Conservation (phyloP, 306 rosid species). For the Ceratonia siliqua region DNA sequence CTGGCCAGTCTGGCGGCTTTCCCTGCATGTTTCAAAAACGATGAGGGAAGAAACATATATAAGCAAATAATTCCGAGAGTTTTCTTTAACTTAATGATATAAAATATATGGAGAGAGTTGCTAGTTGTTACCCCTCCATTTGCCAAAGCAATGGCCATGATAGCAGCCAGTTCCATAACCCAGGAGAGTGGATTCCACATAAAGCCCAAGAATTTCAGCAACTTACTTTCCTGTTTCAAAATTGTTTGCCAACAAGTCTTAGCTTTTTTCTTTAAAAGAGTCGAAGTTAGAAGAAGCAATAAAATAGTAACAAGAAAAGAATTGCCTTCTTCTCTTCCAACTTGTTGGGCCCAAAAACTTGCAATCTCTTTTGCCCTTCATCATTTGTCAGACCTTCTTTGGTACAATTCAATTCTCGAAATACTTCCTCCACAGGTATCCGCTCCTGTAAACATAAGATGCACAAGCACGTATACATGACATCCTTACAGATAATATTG, state of each 20-base stretch:
- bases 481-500: too few species aligned
- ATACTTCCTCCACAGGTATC: conserved; percentile 81
- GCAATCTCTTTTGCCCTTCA: conserved; percentile 69
- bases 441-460: conserved; percentile 51
- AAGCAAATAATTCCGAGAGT: neutral
- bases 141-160: conserved; percentile 92
- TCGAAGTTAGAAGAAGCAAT: neutral
- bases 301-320: neutral
- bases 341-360: conserved; percentile 83
- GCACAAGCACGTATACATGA: too few species aligned
- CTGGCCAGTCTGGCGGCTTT: conserved; percentile 88
- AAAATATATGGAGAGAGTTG: neutral
- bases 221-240: conserved; percentile 64
- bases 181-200: conserved; percentile 98
- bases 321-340: conserved; percentile 77
- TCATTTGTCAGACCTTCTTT: conserved; percentile 71
- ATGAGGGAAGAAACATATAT: neutral
- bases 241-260: neutral
- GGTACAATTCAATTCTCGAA: conserved; percentile 71
- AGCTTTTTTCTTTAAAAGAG: neutral
- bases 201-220: conserved; percentile 82
- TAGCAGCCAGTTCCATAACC: conserved; percentile 93
- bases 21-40: conserved; percentile 48
- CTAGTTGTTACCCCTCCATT: conserved; percentile 72
- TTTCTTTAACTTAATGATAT: too few species aligned